phyloP scores from a whole-genome alignment of 2,329 filamentous ascomycete species.

The Phaeophleospora eucalypticola region DNA sequence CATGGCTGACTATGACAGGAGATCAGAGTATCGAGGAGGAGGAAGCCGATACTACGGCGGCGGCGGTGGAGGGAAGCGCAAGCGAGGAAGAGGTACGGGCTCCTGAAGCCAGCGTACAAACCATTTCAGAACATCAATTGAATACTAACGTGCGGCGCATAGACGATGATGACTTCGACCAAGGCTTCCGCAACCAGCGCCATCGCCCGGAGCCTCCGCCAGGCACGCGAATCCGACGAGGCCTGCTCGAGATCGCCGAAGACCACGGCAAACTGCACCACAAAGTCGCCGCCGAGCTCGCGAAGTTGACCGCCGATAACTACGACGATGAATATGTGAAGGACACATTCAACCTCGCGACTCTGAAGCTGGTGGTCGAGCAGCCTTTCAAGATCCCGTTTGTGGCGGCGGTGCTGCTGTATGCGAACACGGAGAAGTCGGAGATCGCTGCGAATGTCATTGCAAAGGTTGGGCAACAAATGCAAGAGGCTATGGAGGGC shows the following conservation, averaged over 20 bases:
- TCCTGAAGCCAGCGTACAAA: constrained; percentile 14
- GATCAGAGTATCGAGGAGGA: constrained; percentile 28
- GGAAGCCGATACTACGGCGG: constrained; percentile 21
- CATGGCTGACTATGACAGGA: constrained; percentile 32
- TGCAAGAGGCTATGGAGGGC: constrained; percentile 63
- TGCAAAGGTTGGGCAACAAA: constrained; percentile 54
- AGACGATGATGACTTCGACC: constrained; percentile 77
- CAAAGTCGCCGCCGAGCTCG: constrained; percentile 72
- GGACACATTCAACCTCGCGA: constrained; percentile 66
- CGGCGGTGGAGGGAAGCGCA: constrained; percentile 61
- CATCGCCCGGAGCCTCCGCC: constrained; percentile 63
- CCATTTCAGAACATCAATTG: background rate
- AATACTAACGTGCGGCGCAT: constrained; percentile 5
- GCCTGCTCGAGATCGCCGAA: constrained; percentile 76
- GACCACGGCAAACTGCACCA: constrained; percentile 73
- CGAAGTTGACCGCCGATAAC: constrained; percentile 73
- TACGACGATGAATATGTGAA: constrained; percentile 79
- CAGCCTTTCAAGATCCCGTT: constrained; percentile 98
- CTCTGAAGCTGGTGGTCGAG: constrained; percentile 75
- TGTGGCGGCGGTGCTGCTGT: constrained; percentile 75
- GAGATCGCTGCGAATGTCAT: constrained; percentile 72
- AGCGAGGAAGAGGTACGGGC: constrained; percentile 69
- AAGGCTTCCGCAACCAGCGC: constrained; percentile 67
- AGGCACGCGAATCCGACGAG: constrained; percentile 68
- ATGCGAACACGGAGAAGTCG: constrained; percentile 71